phyloP scores from a whole-genome alignment of 805 yeast species.

The Yarrowia sp. region DNA sequence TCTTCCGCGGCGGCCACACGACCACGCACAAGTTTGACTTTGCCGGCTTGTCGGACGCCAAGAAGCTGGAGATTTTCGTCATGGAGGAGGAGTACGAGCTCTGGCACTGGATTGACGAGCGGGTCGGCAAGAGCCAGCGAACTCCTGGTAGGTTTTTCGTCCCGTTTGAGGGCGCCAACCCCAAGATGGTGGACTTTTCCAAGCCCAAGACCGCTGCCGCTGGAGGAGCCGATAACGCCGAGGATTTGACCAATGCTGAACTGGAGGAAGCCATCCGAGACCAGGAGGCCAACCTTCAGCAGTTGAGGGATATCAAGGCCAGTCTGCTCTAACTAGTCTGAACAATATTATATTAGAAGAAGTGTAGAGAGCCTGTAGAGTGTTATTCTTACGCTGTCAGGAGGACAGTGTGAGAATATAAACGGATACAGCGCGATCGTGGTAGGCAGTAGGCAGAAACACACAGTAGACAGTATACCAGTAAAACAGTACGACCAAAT shows the following conservation, averaged over 20 bases:
- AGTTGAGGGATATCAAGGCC: conserved; percentile 3
- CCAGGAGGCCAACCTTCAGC: conserved; percentile 17
- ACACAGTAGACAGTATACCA: too few relatives aligned
- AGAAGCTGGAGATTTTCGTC: conserved; percentile 34
- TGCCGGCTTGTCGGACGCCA: conserved; percentile 32
- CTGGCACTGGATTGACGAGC: conserved; percentile 70
- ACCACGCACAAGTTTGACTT: conserved; percentile 22
- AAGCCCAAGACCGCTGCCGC: neutral
- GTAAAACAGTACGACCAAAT: too few relatives aligned
- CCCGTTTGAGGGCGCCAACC: conserved; percentile 26
- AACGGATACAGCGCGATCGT: too few relatives aligned
- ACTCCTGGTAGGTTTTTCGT: conserved; percentile 13
- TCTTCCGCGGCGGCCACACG: conserved; percentile 1
- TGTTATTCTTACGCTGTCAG: too few relatives aligned
- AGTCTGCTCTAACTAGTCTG: neutral
- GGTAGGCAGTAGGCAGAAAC: too few relatives aligned
- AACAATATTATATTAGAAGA: neutral
- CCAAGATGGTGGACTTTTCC: conserved; percentile 22
- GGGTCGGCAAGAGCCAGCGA: conserved; percentile 35
- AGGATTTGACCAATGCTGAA: neutral
- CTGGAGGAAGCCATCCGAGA: conserved; percentile 16
- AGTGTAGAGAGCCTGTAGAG: too few relatives aligned
- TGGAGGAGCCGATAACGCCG: neutral
- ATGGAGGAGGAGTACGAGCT: conserved; percentile 55
- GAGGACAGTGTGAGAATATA: too few relatives aligned